phyloP scores from a whole-genome alignment of 495 filamentous ascomycete genomes.

The Darksidea phi region DNA sequence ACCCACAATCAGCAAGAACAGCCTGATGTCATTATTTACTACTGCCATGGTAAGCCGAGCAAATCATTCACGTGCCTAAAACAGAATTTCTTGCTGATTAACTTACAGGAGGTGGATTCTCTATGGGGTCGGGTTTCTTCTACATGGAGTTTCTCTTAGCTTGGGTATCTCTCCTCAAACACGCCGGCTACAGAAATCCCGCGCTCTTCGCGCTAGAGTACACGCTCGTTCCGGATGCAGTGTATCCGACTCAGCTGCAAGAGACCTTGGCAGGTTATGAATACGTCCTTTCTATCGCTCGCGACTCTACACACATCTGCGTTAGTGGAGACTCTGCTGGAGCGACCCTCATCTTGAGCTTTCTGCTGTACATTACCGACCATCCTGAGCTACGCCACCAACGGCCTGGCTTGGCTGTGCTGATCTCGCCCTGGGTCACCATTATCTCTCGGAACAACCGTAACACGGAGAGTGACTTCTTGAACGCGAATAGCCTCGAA shows the following conservation, averaged over 20 bases:
- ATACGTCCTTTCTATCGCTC: constrained; percentile 56
- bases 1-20: constrained; percentile 50
- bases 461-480: constrained; percentile 62
- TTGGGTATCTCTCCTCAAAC: constrained; percentile 58
- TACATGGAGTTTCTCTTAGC: constrained; percentile 76
- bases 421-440: constrained; percentile 56
- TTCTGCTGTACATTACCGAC: constrained; percentile 59
- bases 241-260: constrained; percentile 66
- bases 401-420: constrained; percentile 59
- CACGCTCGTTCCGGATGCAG: constrained; percentile 69
- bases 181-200: constrained; percentile 64
- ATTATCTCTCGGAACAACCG: constrained; percentile 56
- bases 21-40: constrained; percentile 71
- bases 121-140: constrained; percentile 74
- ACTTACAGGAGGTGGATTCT: constrained; percentile 64
- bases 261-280: constrained; percentile 65
- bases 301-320: constrained; percentile 57
- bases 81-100: no score
- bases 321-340: constrained; percentile 75
- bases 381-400: constrained; percentile 45
- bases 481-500: constrained; percentile 55
- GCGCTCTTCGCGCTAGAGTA: constrained; percentile 79
- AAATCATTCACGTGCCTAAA: background rate
- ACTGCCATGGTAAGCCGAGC: constrained; percentile 61
- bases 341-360: constrained; percentile 63